A percentile compares a stretch with the other conserved stretches of the same genome.
Conservation (phyloP, 2,329 filamentous ascomycete species). For the Penicillium hordei region DNA sequence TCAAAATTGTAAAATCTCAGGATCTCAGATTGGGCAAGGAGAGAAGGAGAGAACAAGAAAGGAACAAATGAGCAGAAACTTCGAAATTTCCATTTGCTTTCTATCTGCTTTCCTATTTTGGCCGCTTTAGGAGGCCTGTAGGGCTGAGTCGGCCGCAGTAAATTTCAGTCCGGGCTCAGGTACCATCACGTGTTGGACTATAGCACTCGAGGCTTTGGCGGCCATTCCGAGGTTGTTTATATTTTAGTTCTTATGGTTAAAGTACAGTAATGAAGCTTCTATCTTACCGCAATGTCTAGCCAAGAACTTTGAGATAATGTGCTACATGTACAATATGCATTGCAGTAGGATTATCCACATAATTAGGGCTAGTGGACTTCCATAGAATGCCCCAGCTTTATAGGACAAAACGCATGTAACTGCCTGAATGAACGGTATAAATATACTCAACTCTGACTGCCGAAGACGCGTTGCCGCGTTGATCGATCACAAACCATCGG, state of each 20-base stretch:
- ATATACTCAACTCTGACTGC: background rate
- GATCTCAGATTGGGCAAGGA: slow-evolving; percentile 8
- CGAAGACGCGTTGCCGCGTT: background rate
- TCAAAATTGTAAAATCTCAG: slow-evolving; percentile 12
- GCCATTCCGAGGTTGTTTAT: background rate
- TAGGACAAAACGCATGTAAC: background rate
- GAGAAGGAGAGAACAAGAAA: background rate
- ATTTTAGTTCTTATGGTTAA: background rate
- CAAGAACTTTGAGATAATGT: background rate
- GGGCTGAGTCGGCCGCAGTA: background rate
- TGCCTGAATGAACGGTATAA: background rate
- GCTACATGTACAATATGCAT: background rate
- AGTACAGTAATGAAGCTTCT: background rate
- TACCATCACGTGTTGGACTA: background rate
- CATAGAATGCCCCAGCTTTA: background rate
- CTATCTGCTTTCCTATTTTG: slow-evolving; percentile 8
- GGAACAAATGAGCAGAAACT: slow-evolving; percentile 7
- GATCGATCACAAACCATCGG: background rate
- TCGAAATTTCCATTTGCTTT: slow-evolving; percentile 6
- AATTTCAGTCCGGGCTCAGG: background rate
- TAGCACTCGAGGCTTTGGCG: background rate
- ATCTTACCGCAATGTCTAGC: background rate
- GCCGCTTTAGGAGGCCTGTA: background rate
- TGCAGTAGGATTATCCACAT: background rate
- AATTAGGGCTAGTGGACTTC: background rate